Evolutionary conservation across 1,284 basidiomycete species (phyloP), one percentile per base, ranked within the genome.

Genomic region (Sporisorium exsertum): DNA sequence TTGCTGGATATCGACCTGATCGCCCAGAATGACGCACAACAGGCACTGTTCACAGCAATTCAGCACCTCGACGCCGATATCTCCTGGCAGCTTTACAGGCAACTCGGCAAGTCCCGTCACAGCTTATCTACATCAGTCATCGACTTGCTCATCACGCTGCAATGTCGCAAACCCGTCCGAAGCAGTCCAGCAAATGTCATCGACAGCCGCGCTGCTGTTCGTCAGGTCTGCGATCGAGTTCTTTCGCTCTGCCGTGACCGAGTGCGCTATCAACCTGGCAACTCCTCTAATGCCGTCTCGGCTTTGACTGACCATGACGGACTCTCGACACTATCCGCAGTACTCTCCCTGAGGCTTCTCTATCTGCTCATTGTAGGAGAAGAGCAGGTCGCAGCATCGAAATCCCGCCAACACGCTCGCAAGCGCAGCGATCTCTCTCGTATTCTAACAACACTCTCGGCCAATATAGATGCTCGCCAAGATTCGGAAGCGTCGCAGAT

Each of bases 321-420:
- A 20, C 51, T 70, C 5, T 58, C 55, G 2, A 29, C 29, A 8
- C 43, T 75, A 3, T 45, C 72, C 2, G n/a, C 67, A 0, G n/a
- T 55, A 2, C 20, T 70, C 16, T 65, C 72, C 5, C 56, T 66
- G 16, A 40, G 72, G 6, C 40, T 75, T 4, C 66, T 75, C 16
- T 75, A 75, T 24, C 72, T 70, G 9, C 60, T 75, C 10, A 33
- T 67, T n/a, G 67, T 67, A 1, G 72, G 70, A 47, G 66, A 70
- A 43, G 72, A 75, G 54, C 66, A 72, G 22, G 43, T 63, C 15
- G 69, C 69, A 33, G 58, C 63, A 1, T 58, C 59, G 0, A 65
- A 26, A 16, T 51, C 63, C 16, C 13, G 52, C 1, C 42, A 12
- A 27, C n/a, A 35, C 15, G 7, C 32, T n/a, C 33, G 52, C 9